phyloP scores from a whole-genome alignment of 116 monocot species.

The Iris pallida region DNA sequence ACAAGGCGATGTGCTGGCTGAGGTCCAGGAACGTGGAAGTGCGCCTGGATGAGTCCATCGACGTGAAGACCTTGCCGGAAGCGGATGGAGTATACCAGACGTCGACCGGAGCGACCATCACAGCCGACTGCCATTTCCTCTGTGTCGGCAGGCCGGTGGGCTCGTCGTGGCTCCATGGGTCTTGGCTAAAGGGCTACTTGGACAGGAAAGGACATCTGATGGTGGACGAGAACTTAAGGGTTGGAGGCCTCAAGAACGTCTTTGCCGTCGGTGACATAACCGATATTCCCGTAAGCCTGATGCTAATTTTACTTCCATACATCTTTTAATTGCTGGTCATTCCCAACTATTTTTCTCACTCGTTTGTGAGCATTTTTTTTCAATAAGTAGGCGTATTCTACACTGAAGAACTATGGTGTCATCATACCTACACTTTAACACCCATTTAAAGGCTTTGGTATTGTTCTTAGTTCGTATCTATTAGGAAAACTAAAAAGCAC shows the following conservation, averaged over 20 bases:
- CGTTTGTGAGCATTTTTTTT: background rate
- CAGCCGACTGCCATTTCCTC: constrained; percentile 23
- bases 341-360: background rate
- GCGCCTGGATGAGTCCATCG: constrained; percentile 19
- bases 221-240: constrained; percentile 30
- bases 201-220: constrained; percentile 22
- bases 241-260: constrained; percentile 23
- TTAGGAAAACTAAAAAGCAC: too few relatives aligned
- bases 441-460: too few relatives aligned
- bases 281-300: constrained; percentile 19
- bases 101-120: constrained; percentile 20
- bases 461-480: too few relatives aligned
- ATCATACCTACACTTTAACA: too few relatives aligned
- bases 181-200: constrained; percentile 20
- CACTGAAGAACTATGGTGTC: too few relatives aligned
- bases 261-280: constrained; percentile 40
- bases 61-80: constrained; percentile 12
- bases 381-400: too few relatives aligned
- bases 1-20: constrained; percentile 30
- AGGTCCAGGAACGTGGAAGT: constrained; percentile 29
- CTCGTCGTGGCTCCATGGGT: constrained; percentile 28
- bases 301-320: background rate
- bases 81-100: constrained; percentile 11
- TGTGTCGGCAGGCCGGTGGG: constrained; percentile 23
- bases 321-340: background rate